phyloP scores from a whole-genome alignment of 140 eudicot species.

The Ambrosia hybrid region DNA sequence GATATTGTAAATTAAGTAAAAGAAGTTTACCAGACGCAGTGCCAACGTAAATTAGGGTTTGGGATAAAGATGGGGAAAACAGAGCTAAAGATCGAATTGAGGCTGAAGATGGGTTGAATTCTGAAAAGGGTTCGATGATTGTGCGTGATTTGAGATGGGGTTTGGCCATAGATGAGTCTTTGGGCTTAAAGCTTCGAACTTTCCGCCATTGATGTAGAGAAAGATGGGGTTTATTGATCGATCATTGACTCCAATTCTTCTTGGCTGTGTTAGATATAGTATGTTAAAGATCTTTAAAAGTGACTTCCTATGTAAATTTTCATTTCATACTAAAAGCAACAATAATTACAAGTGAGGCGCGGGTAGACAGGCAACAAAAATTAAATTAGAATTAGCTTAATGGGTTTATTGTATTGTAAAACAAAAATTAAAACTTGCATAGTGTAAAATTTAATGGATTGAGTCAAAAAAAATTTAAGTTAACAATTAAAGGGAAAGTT shows the following conservation, averaged over 20 bases:
- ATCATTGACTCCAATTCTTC: constrained; percentile 18
- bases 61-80: constrained; percentile 39
- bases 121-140: constrained; percentile 55
- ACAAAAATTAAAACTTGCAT: too few species aligned
- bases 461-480: too few species aligned
- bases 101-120: constrained; percentile 43
- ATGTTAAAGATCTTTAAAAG: too few species aligned
- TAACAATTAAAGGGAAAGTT: too few species aligned
- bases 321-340: too few species aligned
- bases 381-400: too few species aligned
- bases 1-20: constrained; percentile 50
- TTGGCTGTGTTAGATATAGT: too few species aligned
- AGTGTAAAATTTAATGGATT: too few species aligned
- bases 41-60: constrained; percentile 73
- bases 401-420: too few species aligned
- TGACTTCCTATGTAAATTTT: too few species aligned
- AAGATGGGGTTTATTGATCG: constrained; percentile 15
- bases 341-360: too few species aligned
- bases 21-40: constrained; percentile 63
- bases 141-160: constrained; percentile 47
- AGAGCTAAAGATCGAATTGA: constrained; percentile 60
- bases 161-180: constrained; percentile 39
- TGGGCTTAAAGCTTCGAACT: constrained; percentile 40
- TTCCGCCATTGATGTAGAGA: constrained; percentile 43
- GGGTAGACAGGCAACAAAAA: too few species aligned